Conservation (phyloP, 495 filamentous ascomycete genomes). For the Annulohypoxylon stygium region DNA sequence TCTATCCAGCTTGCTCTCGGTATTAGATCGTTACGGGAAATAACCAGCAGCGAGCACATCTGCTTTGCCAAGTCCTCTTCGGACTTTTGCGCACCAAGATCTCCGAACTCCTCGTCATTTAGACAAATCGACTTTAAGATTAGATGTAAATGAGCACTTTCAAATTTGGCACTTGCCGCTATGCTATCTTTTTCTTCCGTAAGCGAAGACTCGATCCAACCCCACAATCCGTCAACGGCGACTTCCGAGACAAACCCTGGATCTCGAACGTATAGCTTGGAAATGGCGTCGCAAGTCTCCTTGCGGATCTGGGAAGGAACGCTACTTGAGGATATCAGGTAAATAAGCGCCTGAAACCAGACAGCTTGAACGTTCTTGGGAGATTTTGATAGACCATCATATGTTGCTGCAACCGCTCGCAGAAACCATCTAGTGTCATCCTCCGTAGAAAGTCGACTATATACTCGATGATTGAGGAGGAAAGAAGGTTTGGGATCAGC, state of each 20-base stretch:
- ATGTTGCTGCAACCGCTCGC: constrained; percentile 74
- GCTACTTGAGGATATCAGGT: constrained; percentile 71
- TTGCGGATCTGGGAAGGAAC: constrained; percentile 71
- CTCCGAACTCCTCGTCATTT: constrained; percentile 55
- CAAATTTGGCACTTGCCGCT: constrained; percentile 75
- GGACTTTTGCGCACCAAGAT: constrained; percentile 53
- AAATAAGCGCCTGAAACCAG: constrained; percentile 89
- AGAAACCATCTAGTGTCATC: constrained; percentile 83
- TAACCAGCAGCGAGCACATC: constrained; percentile 78
- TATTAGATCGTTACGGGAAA: constrained; percentile 83
- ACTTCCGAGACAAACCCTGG: constrained; percentile 67
- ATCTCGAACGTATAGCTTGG: constrained; percentile 67
- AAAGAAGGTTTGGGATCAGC: constrained; percentile 83
- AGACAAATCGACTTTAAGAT: constrained; percentile 81
- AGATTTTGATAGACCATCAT: constrained; percentile 56
- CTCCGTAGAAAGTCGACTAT: constrained; percentile 76
- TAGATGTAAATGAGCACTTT: constrained; percentile 67
- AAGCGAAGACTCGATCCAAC: constrained; percentile 77
- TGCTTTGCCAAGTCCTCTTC: constrained; percentile 67
- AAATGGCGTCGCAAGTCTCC: constrained; percentile 69
- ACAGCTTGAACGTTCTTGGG: constrained; percentile 57
- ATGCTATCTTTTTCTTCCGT: constrained; percentile 81
- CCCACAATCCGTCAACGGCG: constrained; percentile 82
- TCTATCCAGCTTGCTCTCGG: constrained; percentile 89
- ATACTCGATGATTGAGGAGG: constrained; percentile 84